phyloP scores from a whole-genome alignment of 208 protist genomes.

The Novymonas esmeraldas region DNA sequence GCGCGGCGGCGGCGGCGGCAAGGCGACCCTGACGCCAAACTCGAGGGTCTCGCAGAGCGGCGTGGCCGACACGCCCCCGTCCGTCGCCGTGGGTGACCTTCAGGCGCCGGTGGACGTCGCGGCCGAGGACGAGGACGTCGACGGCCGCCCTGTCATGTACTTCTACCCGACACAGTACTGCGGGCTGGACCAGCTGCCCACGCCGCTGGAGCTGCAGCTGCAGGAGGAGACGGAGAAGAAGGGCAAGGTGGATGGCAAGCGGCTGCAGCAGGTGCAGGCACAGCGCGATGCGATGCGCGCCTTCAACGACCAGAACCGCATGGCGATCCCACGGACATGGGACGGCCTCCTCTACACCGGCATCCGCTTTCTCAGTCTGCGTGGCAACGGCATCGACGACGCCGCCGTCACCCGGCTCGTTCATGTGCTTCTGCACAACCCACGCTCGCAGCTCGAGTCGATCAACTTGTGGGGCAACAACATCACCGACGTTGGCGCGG shows the following conservation, averaged over 20 bases:
- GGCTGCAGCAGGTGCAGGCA: slow-evolving; percentile 69
- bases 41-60: neutral
- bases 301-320: slow-evolving; percentile 67
- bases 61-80: neutral
- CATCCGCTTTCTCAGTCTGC: slow-evolving; percentile 75
- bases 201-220: slow-evolving; percentile 67
- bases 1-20: neutral
- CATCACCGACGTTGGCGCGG: slow-evolving; percentile 76
- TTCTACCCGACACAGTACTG: slow-evolving; percentile 75
- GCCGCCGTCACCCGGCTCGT: slow-evolving; percentile 45
- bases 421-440: slow-evolving; percentile 48
- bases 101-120: neutral
- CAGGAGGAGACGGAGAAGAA: slow-evolving; percentile 82
- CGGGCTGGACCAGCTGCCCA: slow-evolving; percentile 60
- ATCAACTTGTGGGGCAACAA: slow-evolving; percentile 90
- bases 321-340: slow-evolving; percentile 73
- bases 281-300: slow-evolving; percentile 66
- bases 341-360: slow-evolving; percentile 73
- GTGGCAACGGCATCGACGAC: slow-evolving; percentile 85
- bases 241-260: slow-evolving; percentile 83
- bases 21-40: neutral
- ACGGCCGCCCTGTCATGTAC: slow-evolving; percentile 35
- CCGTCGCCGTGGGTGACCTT: neutral
- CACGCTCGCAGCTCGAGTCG: slow-evolving; percentile 68
- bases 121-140: slow-evolving; percentile 7